phyloP scores from a whole-genome alignment of 1,284 basidiomycete genomes.

The Sutorius eximius region DNA sequence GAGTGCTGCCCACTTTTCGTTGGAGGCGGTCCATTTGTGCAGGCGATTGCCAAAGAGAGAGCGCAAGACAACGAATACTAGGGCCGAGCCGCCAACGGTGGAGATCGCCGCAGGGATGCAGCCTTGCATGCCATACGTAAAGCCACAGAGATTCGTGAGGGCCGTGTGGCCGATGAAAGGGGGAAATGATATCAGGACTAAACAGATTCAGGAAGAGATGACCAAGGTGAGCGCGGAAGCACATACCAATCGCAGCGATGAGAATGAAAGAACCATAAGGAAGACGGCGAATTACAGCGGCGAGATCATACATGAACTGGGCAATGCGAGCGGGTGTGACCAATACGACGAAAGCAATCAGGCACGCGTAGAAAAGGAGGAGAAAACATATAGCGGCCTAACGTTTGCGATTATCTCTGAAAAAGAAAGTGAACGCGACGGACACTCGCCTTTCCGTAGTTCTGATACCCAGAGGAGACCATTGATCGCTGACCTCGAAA shows the following conservation, averaged over 20 bases:
- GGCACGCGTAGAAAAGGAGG: slow-evolving; percentile 25
- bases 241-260: slow-evolving; percentile 51
- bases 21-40: slow-evolving; percentile 56
- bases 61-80: slow-evolving; percentile 66
- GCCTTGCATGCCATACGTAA: slow-evolving; percentile 78
- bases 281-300: slow-evolving; percentile 59
- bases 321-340: slow-evolving; percentile 65
- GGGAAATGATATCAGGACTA: slow-evolving; percentile 74
- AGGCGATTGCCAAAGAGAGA: slow-evolving; percentile 56
- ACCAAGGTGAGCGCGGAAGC: slow-evolving; percentile 3
- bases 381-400: slow-evolving; percentile 32
- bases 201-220: slow-evolving; percentile 10
- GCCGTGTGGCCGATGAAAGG: slow-evolving; percentile 78
- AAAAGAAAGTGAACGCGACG: neutral
- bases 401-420: slow-evolving; percentile 7
- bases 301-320: slow-evolving; percentile 69
- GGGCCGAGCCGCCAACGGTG: slow-evolving; percentile 64
- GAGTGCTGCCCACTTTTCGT: slow-evolving; percentile 74
- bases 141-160: slow-evolving; percentile 66
- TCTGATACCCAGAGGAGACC: no score
- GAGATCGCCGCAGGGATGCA: slow-evolving; percentile 63
- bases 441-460: slow-evolving; percentile 24
- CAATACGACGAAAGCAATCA: slow-evolving; percentile 43
- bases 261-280: slow-evolving; percentile 65
- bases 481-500: slow-evolving; percentile 6